These are phyloP conservation scores for Trypanosoma platydactyli DNA, from an alignment of 208 protist species.

Conservation along the genomic window DNA sequence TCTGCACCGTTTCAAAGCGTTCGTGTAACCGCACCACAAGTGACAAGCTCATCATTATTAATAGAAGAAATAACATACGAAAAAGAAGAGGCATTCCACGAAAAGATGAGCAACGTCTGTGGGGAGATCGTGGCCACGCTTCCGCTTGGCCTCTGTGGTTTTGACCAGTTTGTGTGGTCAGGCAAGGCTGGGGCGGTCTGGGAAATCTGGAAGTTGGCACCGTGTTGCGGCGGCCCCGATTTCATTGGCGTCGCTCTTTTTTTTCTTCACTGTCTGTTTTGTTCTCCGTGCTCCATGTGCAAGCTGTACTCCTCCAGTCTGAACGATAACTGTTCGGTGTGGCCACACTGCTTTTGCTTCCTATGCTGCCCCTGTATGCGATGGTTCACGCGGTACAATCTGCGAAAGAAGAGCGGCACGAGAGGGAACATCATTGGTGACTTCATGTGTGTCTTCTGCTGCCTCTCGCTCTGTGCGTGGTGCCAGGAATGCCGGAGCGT, in stretches of 20 bases:
- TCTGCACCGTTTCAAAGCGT: too few species aligned
- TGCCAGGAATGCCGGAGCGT: constrained; percentile 82
- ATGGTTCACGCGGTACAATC: constrained; percentile 84
- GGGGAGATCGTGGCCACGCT: constrained; percentile 40
- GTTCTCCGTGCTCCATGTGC: constrained; percentile 46
- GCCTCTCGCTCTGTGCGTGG: constrained; percentile 55
- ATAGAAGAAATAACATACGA: too few species aligned
- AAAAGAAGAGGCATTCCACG: too few species aligned
- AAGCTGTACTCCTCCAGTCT: constrained; percentile 78
- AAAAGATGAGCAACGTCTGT: constrained; percentile 29
- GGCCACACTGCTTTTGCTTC: constrained; percentile 73
- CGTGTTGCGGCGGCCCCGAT: constrained; percentile 74
- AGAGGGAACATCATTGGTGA: constrained; percentile 79
- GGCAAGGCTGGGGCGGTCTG: constrained; percentile 65
- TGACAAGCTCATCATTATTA: background rate
- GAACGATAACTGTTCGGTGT: constrained; percentile 55
- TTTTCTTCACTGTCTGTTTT: constrained; percentile 54
- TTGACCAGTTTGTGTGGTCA: constrained; percentile 71
- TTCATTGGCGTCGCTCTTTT: constrained; percentile 41
- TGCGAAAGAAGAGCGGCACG: constrained; percentile 71
- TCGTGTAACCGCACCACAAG: too few species aligned
- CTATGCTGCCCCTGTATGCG: constrained; percentile 59
- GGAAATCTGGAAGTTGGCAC: constrained; percentile 69
- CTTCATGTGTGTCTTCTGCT: constrained; percentile 66
- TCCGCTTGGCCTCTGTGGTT: constrained; percentile 50